A percentile compares a stretch with the other conserved stretches of the same genome.
phyloP scores from a whole-genome alignment of 139 green algal species.

The Chlamydomonas applanata region DNA sequence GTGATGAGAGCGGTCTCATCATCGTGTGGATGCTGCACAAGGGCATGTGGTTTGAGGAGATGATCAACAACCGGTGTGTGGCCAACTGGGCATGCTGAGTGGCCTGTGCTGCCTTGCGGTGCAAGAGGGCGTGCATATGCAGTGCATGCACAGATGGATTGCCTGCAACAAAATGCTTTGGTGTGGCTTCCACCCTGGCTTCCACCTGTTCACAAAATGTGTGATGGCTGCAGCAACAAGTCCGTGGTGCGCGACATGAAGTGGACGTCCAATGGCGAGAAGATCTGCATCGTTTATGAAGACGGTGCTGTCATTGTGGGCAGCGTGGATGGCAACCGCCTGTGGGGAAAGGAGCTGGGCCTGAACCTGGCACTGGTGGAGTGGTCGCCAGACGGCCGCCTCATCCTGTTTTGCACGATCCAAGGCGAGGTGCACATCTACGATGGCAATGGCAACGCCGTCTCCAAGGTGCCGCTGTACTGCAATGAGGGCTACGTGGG shows the following conservation, averaged over 20 bases:
- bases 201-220: neutral
- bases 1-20: constrained; percentile 78
- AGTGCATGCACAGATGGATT: no score
- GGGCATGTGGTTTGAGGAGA: constrained; percentile 85
- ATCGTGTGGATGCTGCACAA: constrained; percentile 88
- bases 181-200: no score
- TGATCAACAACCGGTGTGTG: constrained; percentile 84
- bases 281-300: constrained; percentile 85
- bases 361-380: constrained; percentile 64
- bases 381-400: constrained; percentile 69
- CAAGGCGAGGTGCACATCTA: constrained; percentile 73
- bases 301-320: constrained; percentile 86
- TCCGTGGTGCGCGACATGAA: constrained; percentile 74
- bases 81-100: no score
- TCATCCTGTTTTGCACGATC: constrained; percentile 66
- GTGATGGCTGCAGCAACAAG: constrained; percentile 63
- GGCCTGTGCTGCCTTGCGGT: no score
- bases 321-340: constrained; percentile 73
- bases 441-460: constrained; percentile 72
- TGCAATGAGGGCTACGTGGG: constrained; percentile 64
- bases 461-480: constrained; percentile 68
- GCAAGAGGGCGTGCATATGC: no score
- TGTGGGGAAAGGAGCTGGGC: constrained; percentile 74
- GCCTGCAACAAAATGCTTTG: no score
- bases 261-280: constrained; percentile 76